phyloP scores from a whole-genome alignment of 129 eudicot species.

The Lonicera japonica region DNA sequence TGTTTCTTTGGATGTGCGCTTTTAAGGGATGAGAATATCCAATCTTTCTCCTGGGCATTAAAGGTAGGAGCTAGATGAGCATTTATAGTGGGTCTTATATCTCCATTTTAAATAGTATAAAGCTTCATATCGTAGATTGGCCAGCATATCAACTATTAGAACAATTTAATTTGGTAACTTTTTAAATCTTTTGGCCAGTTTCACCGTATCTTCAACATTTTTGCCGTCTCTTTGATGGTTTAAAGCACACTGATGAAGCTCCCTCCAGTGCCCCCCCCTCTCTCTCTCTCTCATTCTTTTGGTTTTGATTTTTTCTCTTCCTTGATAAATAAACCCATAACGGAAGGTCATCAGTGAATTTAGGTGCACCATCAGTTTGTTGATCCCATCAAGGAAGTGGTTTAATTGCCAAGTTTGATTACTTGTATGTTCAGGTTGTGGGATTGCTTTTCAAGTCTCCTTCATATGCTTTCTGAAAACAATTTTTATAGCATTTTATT shows the following conservation, averaged over 20 bases:
- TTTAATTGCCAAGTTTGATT: not conserved
- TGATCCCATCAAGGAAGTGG: not conserved
- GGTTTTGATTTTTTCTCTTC: too few species aligned
- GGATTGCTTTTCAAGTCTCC: not conserved
- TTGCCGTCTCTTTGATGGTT: not conserved
- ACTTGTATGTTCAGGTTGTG: not conserved
- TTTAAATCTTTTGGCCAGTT: not conserved
- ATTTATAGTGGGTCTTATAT: conserved; percentile 8
- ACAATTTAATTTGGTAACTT: not conserved
- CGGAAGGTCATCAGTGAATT: too few species aligned
- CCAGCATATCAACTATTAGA: not conserved
- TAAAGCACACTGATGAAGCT: not conserved
- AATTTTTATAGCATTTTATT: not conserved
- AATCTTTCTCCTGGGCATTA: conserved; percentile 78
- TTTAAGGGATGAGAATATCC: conserved; percentile 68
- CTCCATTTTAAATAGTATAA: not conserved
- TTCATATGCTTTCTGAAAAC: not conserved
- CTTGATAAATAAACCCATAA: not conserved
- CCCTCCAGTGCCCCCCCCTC: not conserved
- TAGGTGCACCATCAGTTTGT: too few species aligned
- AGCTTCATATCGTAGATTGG: not conserved
- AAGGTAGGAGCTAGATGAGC: conserved; percentile 42
- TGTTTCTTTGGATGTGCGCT: conserved; percentile 76
- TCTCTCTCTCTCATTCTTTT: not conserved
- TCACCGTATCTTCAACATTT: not conserved